Percentiles rank a stretch among this genome's conserved stretches.
Conservation (phyloP, 2,329 filamentous ascomycete species). For the Curvularia spicifera region DNA sequence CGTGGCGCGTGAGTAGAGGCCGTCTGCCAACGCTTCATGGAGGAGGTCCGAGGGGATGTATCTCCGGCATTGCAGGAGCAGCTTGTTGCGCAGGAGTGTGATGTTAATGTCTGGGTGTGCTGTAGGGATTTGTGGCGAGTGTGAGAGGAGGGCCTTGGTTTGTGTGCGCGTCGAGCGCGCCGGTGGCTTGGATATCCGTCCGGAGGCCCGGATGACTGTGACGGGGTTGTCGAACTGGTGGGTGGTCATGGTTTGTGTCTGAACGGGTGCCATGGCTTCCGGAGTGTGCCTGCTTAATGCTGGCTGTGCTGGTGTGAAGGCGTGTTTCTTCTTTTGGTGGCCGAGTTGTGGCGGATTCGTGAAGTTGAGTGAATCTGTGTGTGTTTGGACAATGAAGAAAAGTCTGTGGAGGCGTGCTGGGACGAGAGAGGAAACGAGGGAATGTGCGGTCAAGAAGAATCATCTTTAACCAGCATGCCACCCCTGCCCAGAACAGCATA, state of each 20-base stretch:
- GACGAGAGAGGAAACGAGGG: constrained; percentile 14
- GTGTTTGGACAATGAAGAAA: not conserved
- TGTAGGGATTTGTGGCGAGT: constrained; percentile 32
- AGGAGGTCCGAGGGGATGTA: constrained; percentile 28
- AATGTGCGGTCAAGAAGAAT: constrained; percentile 31
- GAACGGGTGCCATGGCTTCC: constrained; percentile 31
- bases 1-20: constrained; percentile 32
- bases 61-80: constrained; percentile 33
- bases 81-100: constrained; percentile 35
- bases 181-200: constrained; percentile 28
- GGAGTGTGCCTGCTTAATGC: not conserved
- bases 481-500: constrained; percentile 26
- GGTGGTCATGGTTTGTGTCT: constrained; percentile 36
- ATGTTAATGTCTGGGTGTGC: constrained; percentile 37
- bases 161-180: constrained; percentile 30
- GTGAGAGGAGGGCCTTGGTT: constrained; percentile 28
- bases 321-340: not conserved
- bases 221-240: constrained; percentile 30
- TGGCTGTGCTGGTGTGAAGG: not conserved
- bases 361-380: not conserved
- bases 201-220: constrained; percentile 28
- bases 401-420: constrained; percentile 4
- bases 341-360: not conserved
- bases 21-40: constrained; percentile 32
- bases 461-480: constrained; percentile 30